Base-by-base conservation (phyloP, 1,284 basidiomycete genomes). In the Sporisorium scitamineum region DNA sequence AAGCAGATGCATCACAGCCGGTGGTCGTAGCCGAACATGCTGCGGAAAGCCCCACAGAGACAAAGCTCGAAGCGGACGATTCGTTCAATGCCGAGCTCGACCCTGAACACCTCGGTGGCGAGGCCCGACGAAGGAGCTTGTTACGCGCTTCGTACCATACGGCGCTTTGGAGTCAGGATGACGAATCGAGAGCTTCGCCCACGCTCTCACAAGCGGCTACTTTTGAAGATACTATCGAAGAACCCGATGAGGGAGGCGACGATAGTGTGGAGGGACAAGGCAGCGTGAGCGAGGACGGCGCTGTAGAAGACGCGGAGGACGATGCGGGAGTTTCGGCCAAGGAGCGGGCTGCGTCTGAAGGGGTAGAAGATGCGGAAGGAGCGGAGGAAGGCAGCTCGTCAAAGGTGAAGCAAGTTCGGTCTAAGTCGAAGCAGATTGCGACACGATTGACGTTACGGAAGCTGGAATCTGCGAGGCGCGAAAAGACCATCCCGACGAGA, bases 111-210 rank as follows among this genome's bases (percentile, higher is more conserved):
- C 54, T 50, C 8, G 55, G 31, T 10, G 31, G 22, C 5, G 48
- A 53, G 1, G n/a, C 8, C 14, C 45, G 56, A 41, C 44, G 52
- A 1, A 42, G 58, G 2, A 63, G 63, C 41, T 31, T 70, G 11
- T 26, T 64, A 11, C 61, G 70, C 18, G 69, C 73, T 10, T 77
- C 75, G 0, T 77, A 72, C 34, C 70, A 77, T 26, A 73, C 70
- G 9, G 74, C 70, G 14, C 26, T 69, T 8, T 62, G 60, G 61
- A 69, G 61, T 42, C 66, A 69, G n/a, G 60, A 69, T n/a, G 66
- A 69, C 22, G 66, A 59, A 3, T 16, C 45, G 29, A 26, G 45
- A 11, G 29, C 27, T 22, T 62, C 61, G 18, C 48, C 44, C 1
- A 48, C 61, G 22, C 39, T 55, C 13, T 54, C 32, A 5, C 52